Base-by-base conservation (phyloP, 176 grass and related monocot species). In the Hordeum vulgare region DNA sequence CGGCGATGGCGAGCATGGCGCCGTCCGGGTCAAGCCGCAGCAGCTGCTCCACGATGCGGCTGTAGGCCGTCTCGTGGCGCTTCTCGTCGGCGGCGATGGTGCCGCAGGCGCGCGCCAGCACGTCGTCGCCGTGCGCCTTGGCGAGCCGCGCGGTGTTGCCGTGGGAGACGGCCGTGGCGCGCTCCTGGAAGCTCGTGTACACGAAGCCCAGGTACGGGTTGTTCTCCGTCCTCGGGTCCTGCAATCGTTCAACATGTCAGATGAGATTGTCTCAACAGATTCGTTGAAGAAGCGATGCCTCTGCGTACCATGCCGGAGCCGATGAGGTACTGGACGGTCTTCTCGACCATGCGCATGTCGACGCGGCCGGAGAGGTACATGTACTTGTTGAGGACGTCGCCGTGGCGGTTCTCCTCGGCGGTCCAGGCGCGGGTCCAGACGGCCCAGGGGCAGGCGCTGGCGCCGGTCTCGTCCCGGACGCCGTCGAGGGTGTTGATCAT, bases 111-210 rank as follows among this genome's bases (percentile, higher is more conserved):
- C 93, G 96, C 53, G 93, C 93, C 17, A 98, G 92, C 42, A 91
- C 85, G 23, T 42, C 65, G 87, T 98, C 96, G 1, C 96, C 96
- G 42, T 85, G 88, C 74, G 7, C 62, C 79, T 9, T 89, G 80
- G 93, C 96, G 58, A 92, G 85, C 1, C 91, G 78, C 53, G 93
- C 96, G 1, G 96, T 98, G 89, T 95, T 98, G 53, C 96, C 96
- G 88, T 98, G 96, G 58, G 93, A 98, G 18, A 96, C 74, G 51
- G 89, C 90, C 27, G 96, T 98, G 1, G 93, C 93, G 21, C 93
- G 96, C 87, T 98, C 93, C 89, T 98, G 96, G 88, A 98, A 98
- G 54, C 93, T 95, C 6, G 96, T 98, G 96, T 98, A 98, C 54
- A 94, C 92, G 84, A 94, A 98, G 47, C 96, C 93, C 68, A 98